Evolutionary conservation across 1,284 basidiomycete species (phyloP).

Genomic region (Naganishia sp.): DNA sequence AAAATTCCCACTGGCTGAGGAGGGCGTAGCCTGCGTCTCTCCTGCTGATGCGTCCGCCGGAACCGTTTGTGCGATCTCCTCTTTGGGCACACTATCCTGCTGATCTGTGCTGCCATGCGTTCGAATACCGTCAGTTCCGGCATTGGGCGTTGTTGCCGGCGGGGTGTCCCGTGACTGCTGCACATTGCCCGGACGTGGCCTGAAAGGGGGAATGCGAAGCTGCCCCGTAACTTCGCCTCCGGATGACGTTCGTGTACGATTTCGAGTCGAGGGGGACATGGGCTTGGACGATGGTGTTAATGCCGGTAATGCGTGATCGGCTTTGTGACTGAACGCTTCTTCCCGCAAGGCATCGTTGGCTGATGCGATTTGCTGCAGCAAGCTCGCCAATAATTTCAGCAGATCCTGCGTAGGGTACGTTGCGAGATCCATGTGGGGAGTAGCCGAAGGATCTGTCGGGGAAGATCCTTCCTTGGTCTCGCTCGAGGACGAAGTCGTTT

Average conservation of each 20-base stretch:
- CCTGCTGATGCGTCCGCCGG: neutral
- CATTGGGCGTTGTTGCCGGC: neutral
- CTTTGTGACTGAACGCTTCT: conserved; percentile 33
- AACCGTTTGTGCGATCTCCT: neutral
- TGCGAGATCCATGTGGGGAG: conserved; percentile 58
- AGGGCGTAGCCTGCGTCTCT: neutral
- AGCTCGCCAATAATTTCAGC: conserved; percentile 80
- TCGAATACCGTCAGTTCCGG: neutral
- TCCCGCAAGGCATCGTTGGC: conserved; percentile 71
- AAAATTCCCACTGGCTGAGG: neutral
- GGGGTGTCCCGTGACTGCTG: neutral
- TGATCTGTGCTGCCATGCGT: neutral
- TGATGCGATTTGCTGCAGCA: conserved; percentile 87
- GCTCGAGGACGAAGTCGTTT: neutral
- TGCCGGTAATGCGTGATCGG: neutral
- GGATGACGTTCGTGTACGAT: conserved; percentile 11
- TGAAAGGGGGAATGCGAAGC: conserved; percentile 34
- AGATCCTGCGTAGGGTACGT: conserved; percentile 65
- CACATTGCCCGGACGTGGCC: conserved; percentile 33
- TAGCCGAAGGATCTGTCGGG: conserved; percentile 6
- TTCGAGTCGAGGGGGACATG: conserved; percentile 12
- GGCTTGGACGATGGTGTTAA: neutral
- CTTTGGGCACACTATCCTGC: neutral
- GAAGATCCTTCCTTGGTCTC: neutral
- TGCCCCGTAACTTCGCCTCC: conserved; percentile 17